Conservation (phyloP, 169 alveolate species). For the Cryptosporidium xiaoi region DNA sequence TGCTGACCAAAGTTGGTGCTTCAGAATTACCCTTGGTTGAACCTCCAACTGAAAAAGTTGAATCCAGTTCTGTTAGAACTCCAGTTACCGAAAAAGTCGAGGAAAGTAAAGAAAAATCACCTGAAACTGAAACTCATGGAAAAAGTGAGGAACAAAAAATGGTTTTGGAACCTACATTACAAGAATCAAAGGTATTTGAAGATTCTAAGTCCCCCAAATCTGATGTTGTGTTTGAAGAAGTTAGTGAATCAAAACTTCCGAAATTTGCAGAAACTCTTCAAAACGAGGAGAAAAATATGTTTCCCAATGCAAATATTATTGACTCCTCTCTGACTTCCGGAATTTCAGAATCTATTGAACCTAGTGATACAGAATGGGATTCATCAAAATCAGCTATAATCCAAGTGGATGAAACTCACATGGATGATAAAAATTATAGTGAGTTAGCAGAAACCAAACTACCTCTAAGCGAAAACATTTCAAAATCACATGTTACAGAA, state of each 20-base stretch:
- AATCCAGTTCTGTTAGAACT: constrained; percentile 26
- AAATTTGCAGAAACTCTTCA: neutral
- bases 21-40: constrained; percentile 11
- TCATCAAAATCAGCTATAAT: neutral
- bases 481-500: neutral
- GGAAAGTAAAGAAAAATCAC: neutral
- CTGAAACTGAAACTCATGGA: constrained; percentile 1
- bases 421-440: neutral
- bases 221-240: constrained; percentile 39
- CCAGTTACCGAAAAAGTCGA: constrained; percentile 31
- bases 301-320: neutral
- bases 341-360: constrained; percentile 34
- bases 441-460: neutral
- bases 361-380: neutral
- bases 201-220: constrained; percentile 1
- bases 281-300: constrained; percentile 10
- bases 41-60: constrained; percentile 25
- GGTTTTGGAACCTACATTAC: constrained; percentile 1
- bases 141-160: constrained; percentile 10
- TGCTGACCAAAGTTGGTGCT: neutral
- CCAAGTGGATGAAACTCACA: neutral
- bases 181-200: neutral
- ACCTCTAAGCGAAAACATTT: neutral
- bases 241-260: constrained; percentile 56
- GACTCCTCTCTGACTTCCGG: constrained; percentile 33